Evolutionary conservation across 2,329 filamentous ascomycete genomes (phyloP), one percentile per base, ranked within the genome.

Genomic region (Colletotrichum tofieldiae): DNA sequence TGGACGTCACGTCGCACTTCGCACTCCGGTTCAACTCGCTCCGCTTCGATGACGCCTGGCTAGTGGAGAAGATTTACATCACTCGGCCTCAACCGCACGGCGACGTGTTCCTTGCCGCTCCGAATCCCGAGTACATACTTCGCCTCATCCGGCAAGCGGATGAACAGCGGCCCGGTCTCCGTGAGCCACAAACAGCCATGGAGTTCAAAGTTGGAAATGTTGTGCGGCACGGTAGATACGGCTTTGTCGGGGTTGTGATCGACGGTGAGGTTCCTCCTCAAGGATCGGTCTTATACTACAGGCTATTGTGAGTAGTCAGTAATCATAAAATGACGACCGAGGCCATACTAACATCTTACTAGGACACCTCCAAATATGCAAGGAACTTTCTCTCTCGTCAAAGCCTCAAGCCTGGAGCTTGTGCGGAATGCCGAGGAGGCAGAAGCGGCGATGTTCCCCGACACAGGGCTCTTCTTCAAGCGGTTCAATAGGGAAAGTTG

Each of bases 381-480:
- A 32, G 65, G 70, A 11, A 72, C 65, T 20, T 72, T 72, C 52
- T 70, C 70, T 16, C 66, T 72, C 26, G 73, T 73, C 37, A 71
- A 68, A 47, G 64, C 73, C 23, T 65, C 66, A 18, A 75, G 70
- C 37, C 56, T 75, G 6, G 72, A 72, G 20, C 62, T 74, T n/a
- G 62, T 75, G 5, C 60, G 54, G 18, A 51, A 74, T 35, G 65
- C 62, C 14, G 61, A 70, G 1, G 49, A 68, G 26, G 73, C 56
- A 14, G n/a, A 59, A 32, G 66, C 35, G 86, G 88, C 0, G 82
- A 88, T 97, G 73, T 88, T 94, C 78, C 86, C 86, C 56, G 82
- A 93, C 75, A 94, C 95, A 3, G 96, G 96, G 0, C 93, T 92
- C 77, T 94, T 94, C 81, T 98, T 99, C 81, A 97, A 94, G 81